Percentiles rank a stretch among this genome's conserved stretches.
Evolutionary conservation across 106 monocot genomes (phyloP).

Genomic region (Agapanthus africanus): DNA sequence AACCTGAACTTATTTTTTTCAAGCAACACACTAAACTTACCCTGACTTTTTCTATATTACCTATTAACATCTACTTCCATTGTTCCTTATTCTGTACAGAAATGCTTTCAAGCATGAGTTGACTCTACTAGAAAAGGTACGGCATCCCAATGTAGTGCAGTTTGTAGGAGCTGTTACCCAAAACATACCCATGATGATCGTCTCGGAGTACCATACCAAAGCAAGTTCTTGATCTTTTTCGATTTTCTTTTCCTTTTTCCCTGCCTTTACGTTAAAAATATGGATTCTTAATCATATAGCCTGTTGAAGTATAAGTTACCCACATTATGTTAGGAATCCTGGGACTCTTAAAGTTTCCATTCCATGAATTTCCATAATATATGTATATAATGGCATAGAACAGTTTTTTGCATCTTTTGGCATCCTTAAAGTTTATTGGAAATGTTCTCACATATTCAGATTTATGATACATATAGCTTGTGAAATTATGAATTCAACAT

Average conservation of each 20-base stretch:
- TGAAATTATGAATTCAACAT: not conserved
- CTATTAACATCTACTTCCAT: not conserved
- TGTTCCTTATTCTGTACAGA: slow-evolving; percentile 27
- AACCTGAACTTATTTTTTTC: too few relatives aligned
- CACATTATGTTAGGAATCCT: not conserved
- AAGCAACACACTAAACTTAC: too few relatives aligned
- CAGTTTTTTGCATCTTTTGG: not conserved
- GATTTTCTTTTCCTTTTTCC: too few relatives aligned
- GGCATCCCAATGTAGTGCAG: slow-evolving; percentile 89
- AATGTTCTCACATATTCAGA: not conserved
- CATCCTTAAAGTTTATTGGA: not conserved
- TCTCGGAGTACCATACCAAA: slow-evolving; percentile 74
- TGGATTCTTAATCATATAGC: not conserved
- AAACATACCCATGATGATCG: slow-evolving; percentile 93
- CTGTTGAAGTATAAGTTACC: not conserved
- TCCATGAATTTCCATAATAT: too few relatives aligned
- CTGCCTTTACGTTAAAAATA: too few relatives aligned
- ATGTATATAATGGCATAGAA: too few relatives aligned
- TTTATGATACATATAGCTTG: not conserved
- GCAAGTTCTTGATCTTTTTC: slow-evolving; percentile 25
- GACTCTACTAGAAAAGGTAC: slow-evolving; percentile 67
- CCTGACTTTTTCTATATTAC: too few relatives aligned
- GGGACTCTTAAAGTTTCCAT: not conserved
- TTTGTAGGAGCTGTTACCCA: slow-evolving; percentile 96
- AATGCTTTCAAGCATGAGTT: slow-evolving; percentile 91